Conservation (phyloP, 2,329 filamentous ascomycete genomes). For the Monosporascus ibericus region DNA sequence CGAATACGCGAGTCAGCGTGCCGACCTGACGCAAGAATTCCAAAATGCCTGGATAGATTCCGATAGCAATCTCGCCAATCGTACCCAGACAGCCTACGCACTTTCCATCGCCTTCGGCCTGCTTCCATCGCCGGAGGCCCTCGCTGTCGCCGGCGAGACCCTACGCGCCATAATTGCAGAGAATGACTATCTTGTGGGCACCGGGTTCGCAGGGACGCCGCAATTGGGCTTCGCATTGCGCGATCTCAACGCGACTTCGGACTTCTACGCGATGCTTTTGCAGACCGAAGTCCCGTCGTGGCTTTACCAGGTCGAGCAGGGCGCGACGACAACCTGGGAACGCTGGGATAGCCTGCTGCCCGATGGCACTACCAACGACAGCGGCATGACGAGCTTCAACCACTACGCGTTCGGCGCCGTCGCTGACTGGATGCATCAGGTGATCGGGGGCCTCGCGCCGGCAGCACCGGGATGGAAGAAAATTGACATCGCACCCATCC, state of each 20-base stretch:
- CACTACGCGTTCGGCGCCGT: slow-evolving; percentile 45
- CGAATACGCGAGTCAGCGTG: slow-evolving; percentile 14
- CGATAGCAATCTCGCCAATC: slow-evolving; percentile 25
- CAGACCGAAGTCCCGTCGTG: slow-evolving; percentile 39
- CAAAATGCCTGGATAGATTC: slow-evolving; percentile 24
- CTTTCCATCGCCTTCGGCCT: slow-evolving; percentile 33
- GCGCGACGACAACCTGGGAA: slow-evolving; percentile 44
- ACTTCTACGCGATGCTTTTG: slow-evolving; percentile 42
- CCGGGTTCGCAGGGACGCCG: slow-evolving; percentile 40
- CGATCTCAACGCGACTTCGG: slow-evolving; percentile 20
- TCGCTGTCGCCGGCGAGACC: slow-evolving; percentile 15
- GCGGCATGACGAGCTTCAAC: slow-evolving; percentile 44
- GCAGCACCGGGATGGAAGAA: slow-evolving; percentile 35
- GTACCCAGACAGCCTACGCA: slow-evolving; percentile 34
- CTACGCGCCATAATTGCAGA: slow-evolving; percentile 26
- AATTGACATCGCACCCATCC: slow-evolving; percentile 28
- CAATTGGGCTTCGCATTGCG: slow-evolving; percentile 28
- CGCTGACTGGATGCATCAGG: slow-evolving; percentile 39
- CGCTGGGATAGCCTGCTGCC: slow-evolving; percentile 43
- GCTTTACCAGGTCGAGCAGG: slow-evolving; percentile 41
- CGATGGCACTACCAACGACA: slow-evolving; percentile 36
- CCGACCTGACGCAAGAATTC: slow-evolving; percentile 20
- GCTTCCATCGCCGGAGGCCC: slow-evolving; percentile 12
- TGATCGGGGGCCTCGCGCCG: slow-evolving; percentile 34
- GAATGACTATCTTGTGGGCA: slow-evolving; percentile 31